A percentile compares a stretch with the other conserved stretches of the same genome.
Evolutionary conservation across 139 green algal species (phyloP).

Genomic region (Limnomonas spitsbergensis): DNA sequence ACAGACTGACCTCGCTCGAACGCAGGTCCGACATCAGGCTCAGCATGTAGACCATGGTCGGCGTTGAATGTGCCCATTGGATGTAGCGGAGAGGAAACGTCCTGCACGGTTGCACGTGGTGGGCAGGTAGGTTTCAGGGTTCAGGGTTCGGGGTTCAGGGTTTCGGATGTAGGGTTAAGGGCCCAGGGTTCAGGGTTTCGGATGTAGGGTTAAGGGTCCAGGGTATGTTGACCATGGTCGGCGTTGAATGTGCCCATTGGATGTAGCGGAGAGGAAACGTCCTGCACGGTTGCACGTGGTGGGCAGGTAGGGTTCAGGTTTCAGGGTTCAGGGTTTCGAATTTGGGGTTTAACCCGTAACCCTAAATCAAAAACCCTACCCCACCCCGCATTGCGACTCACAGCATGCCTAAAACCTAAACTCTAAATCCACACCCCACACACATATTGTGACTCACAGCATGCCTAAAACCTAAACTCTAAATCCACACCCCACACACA

Average conservation of each 20-base stretch:
- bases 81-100: conserved; percentile 40
- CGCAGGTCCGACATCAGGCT: conserved; percentile 26
- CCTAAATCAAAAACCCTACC: too few species aligned
- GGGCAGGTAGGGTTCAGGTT: not conserved
- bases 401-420: too few species aligned
- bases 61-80: conserved; percentile 48
- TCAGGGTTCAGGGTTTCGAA: not conserved
- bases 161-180: not conserved
- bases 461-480: too few species aligned
- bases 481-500: too few species aligned
- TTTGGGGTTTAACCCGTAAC: not conserved
- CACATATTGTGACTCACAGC: too few species aligned
- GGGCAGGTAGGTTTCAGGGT: not conserved
- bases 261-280: conserved; percentile 40
- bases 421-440: too few species aligned
- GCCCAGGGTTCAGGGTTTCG: not conserved
- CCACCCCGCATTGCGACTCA: too few species aligned
- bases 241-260: conserved; percentile 48
- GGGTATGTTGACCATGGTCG: conserved; percentile 37
- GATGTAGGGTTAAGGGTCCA: not conserved
- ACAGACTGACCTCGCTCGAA: not conserved
- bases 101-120: conserved; percentile 1
- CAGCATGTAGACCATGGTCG: conserved; percentile 50
- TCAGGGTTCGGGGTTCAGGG: not conserved
- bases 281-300: conserved; percentile 1